Evolutionary conservation across 129 eudicot genomes (phyloP).

Genomic region (Centrapalus pauciflorus): DNA sequence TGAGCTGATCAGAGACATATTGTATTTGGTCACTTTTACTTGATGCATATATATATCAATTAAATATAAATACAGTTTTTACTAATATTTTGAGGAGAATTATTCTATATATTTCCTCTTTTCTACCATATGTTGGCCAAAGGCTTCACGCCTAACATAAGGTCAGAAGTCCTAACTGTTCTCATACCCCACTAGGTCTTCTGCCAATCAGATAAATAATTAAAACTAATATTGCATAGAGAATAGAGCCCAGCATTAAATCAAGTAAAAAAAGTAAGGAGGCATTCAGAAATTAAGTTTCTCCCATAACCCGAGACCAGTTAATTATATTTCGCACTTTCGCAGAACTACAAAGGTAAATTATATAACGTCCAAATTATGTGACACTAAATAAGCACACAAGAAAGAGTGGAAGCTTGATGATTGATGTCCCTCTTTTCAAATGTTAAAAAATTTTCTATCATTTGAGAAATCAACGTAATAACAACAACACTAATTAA

Average conservation of each 20-base stretch:
- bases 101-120: conserved; percentile 5
- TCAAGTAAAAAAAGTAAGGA: conserved; percentile 1
- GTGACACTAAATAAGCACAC: neutral
- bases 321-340: neutral
- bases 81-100: neutral
- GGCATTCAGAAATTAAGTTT: too few relatives aligned
- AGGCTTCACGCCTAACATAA: conserved; percentile 1
- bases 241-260: neutral
- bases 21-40: conserved; percentile 20
- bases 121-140: conserved; percentile 13
- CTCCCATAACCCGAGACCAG: neutral
- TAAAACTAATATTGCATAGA: neutral
- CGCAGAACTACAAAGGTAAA: neutral
- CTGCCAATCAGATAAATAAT: neutral
- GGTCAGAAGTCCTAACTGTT: neutral
- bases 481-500: neutral
- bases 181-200: neutral
- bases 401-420: conserved; percentile 1
- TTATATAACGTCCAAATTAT: neutral
- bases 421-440: conserved; percentile 17
- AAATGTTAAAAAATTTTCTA: neutral
- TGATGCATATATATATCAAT: conserved; percentile 1
- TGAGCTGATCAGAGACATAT: conserved; percentile 16
- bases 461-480: conserved; percentile 7
- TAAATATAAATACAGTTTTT: neutral